A percentile compares a stretch with the other conserved stretches of the same genome.
phyloP scores from a whole-genome alignment of 208 protist genomes.

The Acanthamoeba healyi region DNA sequence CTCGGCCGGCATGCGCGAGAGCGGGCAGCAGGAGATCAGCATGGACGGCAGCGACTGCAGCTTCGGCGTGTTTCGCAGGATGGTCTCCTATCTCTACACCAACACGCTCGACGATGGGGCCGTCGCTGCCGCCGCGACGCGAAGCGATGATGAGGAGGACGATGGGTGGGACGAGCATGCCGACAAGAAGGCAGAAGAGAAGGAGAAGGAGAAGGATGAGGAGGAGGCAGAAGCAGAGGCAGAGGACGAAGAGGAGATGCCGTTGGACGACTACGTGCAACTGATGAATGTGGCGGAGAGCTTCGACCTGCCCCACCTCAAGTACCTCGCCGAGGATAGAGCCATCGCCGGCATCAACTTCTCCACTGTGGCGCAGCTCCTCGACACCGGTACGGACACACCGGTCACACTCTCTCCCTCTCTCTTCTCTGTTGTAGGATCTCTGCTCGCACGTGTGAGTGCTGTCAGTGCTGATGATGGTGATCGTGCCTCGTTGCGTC shows the following conservation, averaged over 20 bases:
- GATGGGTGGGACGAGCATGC: neutral
- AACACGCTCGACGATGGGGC: neutral
- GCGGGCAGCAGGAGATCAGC: neutral
- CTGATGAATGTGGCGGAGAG: conserved; percentile 24
- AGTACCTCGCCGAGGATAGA: neutral
- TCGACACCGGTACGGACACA: neutral
- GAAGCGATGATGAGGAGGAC: neutral
- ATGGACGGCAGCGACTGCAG: neutral
- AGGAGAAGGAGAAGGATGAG: neutral
- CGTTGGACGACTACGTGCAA: neutral
- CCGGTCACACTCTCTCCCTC: too few species aligned
- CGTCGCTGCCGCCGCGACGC: neutral
- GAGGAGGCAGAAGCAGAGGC: neutral
- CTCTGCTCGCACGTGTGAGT: neutral
- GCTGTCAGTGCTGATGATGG: neutral
- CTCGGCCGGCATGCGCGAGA: conserved; percentile 15
- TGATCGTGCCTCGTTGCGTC: too few species aligned
- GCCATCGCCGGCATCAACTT: neutral
- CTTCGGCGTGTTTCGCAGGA: neutral
- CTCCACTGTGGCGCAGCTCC: conserved; percentile 1
- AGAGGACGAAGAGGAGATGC: neutral
- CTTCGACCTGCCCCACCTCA: conserved; percentile 17
- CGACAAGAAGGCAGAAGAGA: neutral
- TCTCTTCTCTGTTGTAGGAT: neutral
- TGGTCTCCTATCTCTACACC: conserved; percentile 20